Percentiles rank a stretch among this genome's conserved stretches.
phyloP scores from a whole-genome alignment of 192 early-diverging fungal genomes.

The Coemansia sp. region DNA sequence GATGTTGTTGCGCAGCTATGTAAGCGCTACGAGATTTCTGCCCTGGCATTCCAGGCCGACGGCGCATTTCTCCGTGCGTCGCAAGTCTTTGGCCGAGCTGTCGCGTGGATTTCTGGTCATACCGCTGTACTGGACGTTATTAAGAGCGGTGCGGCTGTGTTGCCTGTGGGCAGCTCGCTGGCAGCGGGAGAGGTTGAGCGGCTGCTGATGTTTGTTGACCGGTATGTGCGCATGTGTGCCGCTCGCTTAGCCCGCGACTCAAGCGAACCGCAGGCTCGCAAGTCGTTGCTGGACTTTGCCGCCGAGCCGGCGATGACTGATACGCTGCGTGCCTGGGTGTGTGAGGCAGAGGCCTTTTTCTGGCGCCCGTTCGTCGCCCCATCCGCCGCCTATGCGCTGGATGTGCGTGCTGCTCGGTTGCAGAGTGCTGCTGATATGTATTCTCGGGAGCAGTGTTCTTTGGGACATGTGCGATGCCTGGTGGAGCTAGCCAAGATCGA shows the following conservation, averaged over 20 bases:
- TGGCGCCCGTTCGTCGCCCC: conserved; percentile 27
- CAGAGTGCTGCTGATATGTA: conserved; percentile 20
- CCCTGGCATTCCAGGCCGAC: conserved; percentile 34
- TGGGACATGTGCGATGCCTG: conserved; percentile 33
- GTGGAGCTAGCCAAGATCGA: conserved; percentile 32
- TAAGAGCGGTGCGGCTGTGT: neutral
- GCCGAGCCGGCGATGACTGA: neutral
- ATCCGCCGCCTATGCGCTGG: neutral
- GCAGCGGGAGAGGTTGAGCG: conserved; percentile 11
- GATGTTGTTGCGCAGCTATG: conserved; percentile 42
- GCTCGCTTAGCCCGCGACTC: conserved; percentile 27
- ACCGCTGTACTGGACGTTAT: neutral
- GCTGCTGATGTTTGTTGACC: conserved; percentile 35
- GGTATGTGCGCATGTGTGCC: conserved; percentile 47
- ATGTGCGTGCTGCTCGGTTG: conserved; percentile 9
- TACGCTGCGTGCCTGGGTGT: conserved; percentile 32
- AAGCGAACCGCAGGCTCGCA: neutral
- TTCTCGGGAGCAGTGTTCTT: neutral
- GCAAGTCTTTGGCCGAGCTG: conserved; percentile 24
- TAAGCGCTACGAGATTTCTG: conserved; percentile 51
- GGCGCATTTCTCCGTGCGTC: conserved; percentile 17
- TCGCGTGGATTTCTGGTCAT: conserved; percentile 12
- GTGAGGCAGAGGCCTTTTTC: conserved; percentile 35
- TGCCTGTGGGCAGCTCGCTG: conserved; percentile 29
- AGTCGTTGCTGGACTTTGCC: conserved; percentile 10